Conservation (phyloP, 2,329 filamentous ascomycete genomes). For the Fusarium piperis region DNA sequence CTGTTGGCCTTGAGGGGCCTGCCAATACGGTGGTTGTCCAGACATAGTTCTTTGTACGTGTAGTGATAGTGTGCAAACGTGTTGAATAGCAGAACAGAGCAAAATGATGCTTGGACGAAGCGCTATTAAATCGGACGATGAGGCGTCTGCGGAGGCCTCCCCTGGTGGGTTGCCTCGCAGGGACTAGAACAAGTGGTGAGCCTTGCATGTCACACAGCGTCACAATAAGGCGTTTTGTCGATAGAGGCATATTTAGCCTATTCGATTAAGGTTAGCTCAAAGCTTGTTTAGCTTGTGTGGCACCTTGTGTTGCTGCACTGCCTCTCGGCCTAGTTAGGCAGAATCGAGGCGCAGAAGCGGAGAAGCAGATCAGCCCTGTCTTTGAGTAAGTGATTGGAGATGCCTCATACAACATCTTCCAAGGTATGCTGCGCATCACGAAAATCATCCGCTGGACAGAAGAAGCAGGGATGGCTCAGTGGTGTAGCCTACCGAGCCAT, state of each 20-base stretch:
- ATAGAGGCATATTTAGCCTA: neutral
- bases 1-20: conserved; percentile 12
- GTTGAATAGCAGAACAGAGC: neutral
- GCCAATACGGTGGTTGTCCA: conserved; percentile 35
- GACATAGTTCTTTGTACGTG: neutral
- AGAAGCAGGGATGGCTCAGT: neutral
- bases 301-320: neutral
- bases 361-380: neutral
- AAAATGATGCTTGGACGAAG: neutral
- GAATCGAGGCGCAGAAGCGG: neutral
- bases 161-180: neutral
- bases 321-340: neutral
- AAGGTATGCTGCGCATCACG: neutral
- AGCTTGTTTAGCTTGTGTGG: neutral
- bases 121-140: neutral
- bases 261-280: neutral
- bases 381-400: neutral
- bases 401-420: neutral
- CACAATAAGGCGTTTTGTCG: neutral
- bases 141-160: neutral
- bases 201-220: neutral
- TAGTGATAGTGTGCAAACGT: neutral
- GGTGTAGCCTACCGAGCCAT: neutral
- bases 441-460: neutral
- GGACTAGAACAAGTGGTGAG: neutral